Base-by-base conservation (phyloP, 257 asterid genomes). In the Solanum neorickii region DNA sequence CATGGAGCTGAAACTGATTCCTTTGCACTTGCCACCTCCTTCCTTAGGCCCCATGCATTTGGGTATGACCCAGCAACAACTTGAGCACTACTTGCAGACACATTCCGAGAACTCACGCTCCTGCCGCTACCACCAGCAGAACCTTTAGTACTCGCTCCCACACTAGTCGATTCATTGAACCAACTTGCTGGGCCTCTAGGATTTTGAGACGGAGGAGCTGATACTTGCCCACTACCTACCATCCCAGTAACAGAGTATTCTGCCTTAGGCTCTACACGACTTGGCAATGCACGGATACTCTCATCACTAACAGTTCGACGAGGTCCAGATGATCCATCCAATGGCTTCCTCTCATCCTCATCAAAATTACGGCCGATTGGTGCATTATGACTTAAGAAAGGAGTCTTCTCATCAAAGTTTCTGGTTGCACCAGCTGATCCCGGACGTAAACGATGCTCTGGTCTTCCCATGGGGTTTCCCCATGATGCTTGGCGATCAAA, bases 331-430 rank as follows among this genome's bases (percentile, higher is more conserved):
- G 46, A 90, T 73, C 96, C 98, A 91, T 96, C 98, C 87, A 96
- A 86, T 20, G 99, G 99, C 93, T 93, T 96, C 87, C 99, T 94
- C 88, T 96, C 99, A 88, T 95, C 99, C 91, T 96, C 99, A 46
- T 96, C 99, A 69, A 96, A 96, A 92, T 95, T 93, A 83, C 94
- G 92, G 59, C 99, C 98, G 25, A 96, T 93, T 70, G 86, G 90
- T 12, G 92, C 87, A 82, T 87, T 92, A 44, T 92, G 92, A 87
- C 56, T 92, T 66, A 93, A 84, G 88, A 96, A 94, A n/a, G 93
- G 94, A 31, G 93, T 80, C 87, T 93, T 95, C 44, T 94, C 99
- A 72, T 95, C 98, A 65, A 93, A 93, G 90, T 87, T 94, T 88
- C 94, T 92, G 6, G 88, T 86, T 20, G 96, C 91, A 27, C 98